Conservation (phyloP, 208 protist genomes). For the Wallacemonas collosoma region DNA sequence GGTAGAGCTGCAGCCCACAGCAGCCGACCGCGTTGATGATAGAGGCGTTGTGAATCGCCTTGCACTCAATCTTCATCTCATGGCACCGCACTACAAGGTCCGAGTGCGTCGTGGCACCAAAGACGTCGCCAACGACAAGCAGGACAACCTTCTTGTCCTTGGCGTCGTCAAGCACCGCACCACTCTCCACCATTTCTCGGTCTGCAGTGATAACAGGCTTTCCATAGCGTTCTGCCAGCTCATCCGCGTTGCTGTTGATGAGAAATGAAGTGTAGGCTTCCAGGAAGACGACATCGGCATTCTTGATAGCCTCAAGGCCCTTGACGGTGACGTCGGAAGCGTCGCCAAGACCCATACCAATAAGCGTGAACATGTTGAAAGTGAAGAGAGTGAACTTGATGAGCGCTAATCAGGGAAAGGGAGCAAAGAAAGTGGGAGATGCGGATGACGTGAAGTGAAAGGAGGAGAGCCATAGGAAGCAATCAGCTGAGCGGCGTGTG, state of each 20-base stretch:
- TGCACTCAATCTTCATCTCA: constrained; percentile 75
- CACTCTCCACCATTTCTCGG: constrained; percentile 95
- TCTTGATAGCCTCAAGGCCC: constrained; percentile 95
- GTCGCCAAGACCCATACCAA: constrained; percentile 98
- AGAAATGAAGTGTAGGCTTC: constrained; percentile 99
- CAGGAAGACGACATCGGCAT: constrained; percentile 95
- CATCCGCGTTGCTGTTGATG: constrained; percentile 68
- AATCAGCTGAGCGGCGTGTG: too few relatives aligned
- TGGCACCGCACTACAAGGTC: constrained; percentile 97
- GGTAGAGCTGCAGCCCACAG: constrained; percentile 99
- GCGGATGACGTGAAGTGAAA: too few relatives aligned
- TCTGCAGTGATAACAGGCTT: constrained; percentile 94
- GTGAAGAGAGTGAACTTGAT: too few relatives aligned
- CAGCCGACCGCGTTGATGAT: constrained; percentile 99
- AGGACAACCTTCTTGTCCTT: constrained; percentile 93
- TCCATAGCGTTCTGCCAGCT: constrained; percentile 91
- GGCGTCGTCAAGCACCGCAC: constrained; percentile 89
- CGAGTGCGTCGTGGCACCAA: constrained; percentile 99
- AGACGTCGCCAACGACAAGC: constrained; percentile 99
- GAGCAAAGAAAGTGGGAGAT: too few relatives aligned
- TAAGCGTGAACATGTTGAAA: constrained; percentile 85
- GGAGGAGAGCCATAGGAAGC: too few relatives aligned
- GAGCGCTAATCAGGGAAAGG: too few relatives aligned
- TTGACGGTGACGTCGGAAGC: constrained; percentile 98
- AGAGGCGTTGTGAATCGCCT: constrained; percentile 99